phyloP scores from a whole-genome alignment of 495 filamentous ascomycete genomes.

The Aspergillus nanangensis region DNA sequence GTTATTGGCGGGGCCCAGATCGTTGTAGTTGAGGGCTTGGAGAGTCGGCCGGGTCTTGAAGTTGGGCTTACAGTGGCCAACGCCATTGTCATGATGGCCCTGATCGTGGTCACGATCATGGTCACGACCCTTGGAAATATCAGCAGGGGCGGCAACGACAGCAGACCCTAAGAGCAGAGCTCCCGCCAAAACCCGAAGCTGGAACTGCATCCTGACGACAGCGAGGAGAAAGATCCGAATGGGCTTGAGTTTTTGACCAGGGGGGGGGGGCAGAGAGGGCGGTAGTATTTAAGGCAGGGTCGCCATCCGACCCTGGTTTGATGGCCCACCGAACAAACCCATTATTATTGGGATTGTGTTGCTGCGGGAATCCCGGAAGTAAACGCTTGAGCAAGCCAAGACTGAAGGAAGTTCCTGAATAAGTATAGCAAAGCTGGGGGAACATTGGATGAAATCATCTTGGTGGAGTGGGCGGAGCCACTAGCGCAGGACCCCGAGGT shows the following conservation, averaged over 20 bases:
- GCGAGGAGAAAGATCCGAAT: neutral
- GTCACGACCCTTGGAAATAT: no score
- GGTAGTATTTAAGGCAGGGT: neutral
- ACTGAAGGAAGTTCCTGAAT: neutral
- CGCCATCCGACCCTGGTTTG: no score
- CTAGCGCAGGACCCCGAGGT: neutral
- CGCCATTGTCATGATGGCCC: neutral
- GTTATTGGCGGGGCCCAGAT: constrained; percentile 25
- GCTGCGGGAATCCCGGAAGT: neutral
- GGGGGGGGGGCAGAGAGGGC: neutral
- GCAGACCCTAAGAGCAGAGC: constrained; percentile 3
- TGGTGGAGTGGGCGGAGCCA: no score
- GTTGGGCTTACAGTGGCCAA: constrained; percentile 8
- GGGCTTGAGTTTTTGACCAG: neutral
- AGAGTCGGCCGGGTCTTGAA: constrained; percentile 12
- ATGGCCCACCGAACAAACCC: neutral
- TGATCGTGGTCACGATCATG: neutral
- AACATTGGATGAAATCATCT: no score
- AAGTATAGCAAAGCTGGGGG: neutral
- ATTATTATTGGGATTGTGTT: neutral
- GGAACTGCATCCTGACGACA: constrained; percentile 8
- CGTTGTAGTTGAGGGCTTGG: constrained; percentile 25
- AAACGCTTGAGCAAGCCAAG: neutral
- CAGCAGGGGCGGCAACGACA: neutral
- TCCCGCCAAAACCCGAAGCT: constrained; percentile 3